Percentiles rank a stretch among this genome's conserved stretches.
These are phyloP conservation scores for Chaetomium strumarium DNA, from an alignment of 2,329 filamentous ascomycete species.

Conservation along the genomic window DNA sequence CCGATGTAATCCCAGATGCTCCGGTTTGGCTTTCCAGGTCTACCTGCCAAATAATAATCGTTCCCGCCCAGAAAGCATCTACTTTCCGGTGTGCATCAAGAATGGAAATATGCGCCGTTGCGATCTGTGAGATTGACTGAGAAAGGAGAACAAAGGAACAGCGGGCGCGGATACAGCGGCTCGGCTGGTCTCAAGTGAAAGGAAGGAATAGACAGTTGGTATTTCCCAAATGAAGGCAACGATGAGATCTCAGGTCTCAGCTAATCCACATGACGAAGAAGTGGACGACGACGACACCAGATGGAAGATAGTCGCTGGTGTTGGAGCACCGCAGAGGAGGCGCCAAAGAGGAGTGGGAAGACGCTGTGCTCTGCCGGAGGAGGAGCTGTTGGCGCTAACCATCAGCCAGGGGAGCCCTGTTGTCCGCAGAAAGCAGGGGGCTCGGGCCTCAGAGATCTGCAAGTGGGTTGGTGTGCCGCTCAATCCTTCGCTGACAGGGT, in stretches of 20 bases:
- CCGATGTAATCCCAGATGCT: not conserved
- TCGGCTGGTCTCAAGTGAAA: not conserved
- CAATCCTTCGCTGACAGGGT: conserved; percentile 8
- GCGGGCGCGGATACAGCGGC: conserved; percentile 5
- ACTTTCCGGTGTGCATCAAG: not conserved
- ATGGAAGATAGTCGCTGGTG: not conserved
- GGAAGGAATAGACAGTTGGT: conserved; percentile 11
- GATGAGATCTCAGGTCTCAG: conserved; percentile 1
- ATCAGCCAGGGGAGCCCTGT: not conserved
- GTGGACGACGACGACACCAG: conserved; percentile 4
- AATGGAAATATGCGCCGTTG: no score
- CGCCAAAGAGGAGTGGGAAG: not conserved
- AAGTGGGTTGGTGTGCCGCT: not conserved
- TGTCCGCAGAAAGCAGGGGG: not conserved
- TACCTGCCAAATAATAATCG: not conserved
- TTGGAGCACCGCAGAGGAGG: not conserved
- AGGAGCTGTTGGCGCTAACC: conserved; percentile 6
- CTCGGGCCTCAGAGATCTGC: conserved; percentile 4
- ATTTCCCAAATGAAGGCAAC: not conserved
- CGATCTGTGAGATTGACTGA: not conserved
- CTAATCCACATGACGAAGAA: not conserved
- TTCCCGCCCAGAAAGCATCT: not conserved
- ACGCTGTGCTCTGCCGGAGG: not conserved
- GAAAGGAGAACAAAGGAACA: conserved; percentile 11
- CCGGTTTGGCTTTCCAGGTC: not conserved